Evolutionary conservation across 306 rosid genomes (phyloP).

Genomic region (Erythrophleum fordii): DNA sequence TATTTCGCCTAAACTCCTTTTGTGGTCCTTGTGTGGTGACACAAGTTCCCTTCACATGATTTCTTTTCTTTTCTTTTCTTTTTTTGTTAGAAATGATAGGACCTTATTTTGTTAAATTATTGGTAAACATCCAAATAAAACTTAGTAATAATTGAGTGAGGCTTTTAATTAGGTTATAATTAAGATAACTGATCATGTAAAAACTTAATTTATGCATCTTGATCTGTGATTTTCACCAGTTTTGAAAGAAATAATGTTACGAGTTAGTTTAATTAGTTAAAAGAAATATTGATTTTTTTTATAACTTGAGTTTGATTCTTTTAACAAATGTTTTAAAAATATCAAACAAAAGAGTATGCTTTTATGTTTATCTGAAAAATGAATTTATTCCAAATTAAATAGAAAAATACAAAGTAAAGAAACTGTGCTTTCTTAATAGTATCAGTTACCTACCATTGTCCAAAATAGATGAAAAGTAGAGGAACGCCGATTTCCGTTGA

Average conservation of each 20-base stretch:
- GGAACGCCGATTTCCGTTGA: constrained; percentile 15
- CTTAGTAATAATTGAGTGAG: neutral
- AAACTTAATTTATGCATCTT: neutral
- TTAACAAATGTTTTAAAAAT: neutral
- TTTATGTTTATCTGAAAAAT: too few species aligned
- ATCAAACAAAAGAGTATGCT: too few species aligned
- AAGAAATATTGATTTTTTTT: neutral
- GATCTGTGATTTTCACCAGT: neutral
- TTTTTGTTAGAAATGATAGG: neutral
- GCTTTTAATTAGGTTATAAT: too few species aligned
- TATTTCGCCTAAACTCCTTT: neutral
- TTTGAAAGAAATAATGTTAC: neutral
- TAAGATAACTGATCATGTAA: neutral
- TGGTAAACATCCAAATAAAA: neutral
- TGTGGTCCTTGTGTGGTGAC: constrained; percentile 9
- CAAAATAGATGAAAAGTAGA: constrained; percentile 8
- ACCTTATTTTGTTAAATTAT: neutral
- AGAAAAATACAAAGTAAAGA: too few species aligned
- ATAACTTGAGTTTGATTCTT: neutral
- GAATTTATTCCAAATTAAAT: too few species aligned
- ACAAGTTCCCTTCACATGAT: neutral
- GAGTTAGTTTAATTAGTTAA: neutral
- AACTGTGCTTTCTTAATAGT: neutral
- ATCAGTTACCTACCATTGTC: constrained; percentile 30
- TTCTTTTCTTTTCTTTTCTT: neutral